Conservation (phyloP, 495 filamentous ascomycete species). For the Neurospora sublineolata region DNA sequence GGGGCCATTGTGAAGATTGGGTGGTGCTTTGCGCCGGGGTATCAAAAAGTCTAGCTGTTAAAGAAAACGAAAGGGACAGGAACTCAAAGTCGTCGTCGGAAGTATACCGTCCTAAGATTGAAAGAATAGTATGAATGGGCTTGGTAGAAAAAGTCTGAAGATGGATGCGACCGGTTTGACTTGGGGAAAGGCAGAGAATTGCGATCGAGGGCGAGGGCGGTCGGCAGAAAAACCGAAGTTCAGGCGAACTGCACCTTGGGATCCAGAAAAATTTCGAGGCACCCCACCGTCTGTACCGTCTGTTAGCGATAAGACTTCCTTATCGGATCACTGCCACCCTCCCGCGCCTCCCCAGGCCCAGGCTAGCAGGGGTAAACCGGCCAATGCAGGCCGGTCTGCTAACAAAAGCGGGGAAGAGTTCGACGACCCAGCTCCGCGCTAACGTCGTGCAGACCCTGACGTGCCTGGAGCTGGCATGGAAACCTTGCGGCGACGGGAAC, state of each 20-base stretch:
- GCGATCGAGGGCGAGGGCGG: neutral
- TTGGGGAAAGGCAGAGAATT: neutral
- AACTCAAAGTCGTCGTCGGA: neutral
- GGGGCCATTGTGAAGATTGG: constrained; percentile 16
- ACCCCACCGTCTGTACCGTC: constrained; percentile 9
- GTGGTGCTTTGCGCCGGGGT: neutral
- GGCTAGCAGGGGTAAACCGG: neutral
- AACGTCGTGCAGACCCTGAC: neutral
- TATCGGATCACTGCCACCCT: constrained; percentile 12
- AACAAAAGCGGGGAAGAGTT: neutral
- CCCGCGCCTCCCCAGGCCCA: neutral
- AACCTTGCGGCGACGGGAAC: neutral
- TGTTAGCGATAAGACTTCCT: constrained; percentile 12
- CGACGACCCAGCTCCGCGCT: neutral
- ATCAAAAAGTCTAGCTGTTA: neutral
- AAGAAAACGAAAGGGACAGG: neutral
- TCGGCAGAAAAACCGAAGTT: constrained; percentile 12
- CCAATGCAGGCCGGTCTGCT: neutral
- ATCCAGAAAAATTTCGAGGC: constrained; percentile 14
- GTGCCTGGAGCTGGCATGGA: neutral
- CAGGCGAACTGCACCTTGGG: neutral
- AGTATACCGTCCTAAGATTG: neutral
- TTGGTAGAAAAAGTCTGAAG: neutral
- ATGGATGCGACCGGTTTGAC: neutral
- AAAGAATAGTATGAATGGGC: neutral